phyloP scores from a whole-genome alignment of 371 early-diverging fungal genomes.

The Actinomucor elegans region DNA sequence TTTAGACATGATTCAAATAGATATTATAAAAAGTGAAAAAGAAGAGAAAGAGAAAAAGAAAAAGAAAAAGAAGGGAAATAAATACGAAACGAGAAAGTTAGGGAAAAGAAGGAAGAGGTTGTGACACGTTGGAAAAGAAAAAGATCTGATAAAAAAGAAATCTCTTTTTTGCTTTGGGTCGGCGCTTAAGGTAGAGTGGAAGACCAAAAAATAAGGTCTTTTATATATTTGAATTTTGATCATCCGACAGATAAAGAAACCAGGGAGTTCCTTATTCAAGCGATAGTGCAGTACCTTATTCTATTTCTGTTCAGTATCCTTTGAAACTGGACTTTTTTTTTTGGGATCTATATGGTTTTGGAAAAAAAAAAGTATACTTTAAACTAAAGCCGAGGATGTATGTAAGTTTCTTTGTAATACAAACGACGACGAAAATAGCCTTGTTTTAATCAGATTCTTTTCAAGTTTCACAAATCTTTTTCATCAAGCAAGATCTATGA shows the following conservation, averaged over 20 bases:
- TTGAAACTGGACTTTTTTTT: too few species aligned
- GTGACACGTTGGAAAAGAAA: constrained; percentile 12
- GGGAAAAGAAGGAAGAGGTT: constrained; percentile 15
- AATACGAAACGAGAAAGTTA: constrained; percentile 5
- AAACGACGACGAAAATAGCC: too few species aligned
- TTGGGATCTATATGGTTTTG: too few species aligned
- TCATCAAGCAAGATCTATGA: too few species aligned
- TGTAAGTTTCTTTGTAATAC: too few species aligned
- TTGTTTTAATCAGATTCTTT: too few species aligned
- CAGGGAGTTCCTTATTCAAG: too few species aligned
- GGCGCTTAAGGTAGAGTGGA: constrained; percentile 1
- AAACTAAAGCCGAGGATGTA: too few species aligned
- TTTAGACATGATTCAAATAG: constrained; percentile 10
- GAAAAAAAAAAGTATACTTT: too few species aligned
- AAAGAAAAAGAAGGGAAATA: background rate
- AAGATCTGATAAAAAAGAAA: constrained; percentile 31
- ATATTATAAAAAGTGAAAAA: background rate
- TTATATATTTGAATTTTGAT: constrained; percentile 6
- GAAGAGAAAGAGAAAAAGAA: constrained; percentile 1
- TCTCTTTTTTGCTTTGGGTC: constrained; percentile 7
- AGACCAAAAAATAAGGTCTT: background rate
- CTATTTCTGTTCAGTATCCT: too few species aligned
- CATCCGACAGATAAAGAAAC: constrained; percentile 15
- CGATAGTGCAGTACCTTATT: too few species aligned
- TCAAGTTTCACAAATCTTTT: too few species aligned